Conservation (phyloP, 176 grass and related monocot species). For the Chloris gayana region DNA sequence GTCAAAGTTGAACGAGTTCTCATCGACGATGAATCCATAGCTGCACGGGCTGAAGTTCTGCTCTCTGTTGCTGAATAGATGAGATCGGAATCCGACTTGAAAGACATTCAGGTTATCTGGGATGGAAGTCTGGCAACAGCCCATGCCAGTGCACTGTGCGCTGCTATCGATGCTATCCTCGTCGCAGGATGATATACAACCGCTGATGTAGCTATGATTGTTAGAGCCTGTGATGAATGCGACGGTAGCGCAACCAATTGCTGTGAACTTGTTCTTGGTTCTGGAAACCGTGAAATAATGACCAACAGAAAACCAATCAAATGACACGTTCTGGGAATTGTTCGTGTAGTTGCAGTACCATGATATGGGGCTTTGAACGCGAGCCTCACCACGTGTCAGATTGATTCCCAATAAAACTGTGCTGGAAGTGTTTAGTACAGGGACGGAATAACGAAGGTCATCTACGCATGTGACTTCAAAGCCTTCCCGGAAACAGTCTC, state of each 20-base stretch:
- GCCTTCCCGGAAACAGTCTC: constrained; percentile 24
- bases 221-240: neutral
- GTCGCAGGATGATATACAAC: neutral
- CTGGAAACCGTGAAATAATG: neutral
- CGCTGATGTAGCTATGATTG: neutral
- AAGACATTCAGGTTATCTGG: neutral
- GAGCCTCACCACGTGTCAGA: neutral
- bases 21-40: constrained; percentile 4
- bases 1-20: neutral
- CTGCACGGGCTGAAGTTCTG: constrained; percentile 25
- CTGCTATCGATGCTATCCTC: neutral
- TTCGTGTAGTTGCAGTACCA: neutral
- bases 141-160: constrained; percentile 3
- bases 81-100: neutral
- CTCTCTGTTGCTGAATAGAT: too few species aligned
- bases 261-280: constrained; percentile 22
- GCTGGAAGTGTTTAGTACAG: neutral
- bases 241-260: neutral
- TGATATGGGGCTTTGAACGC: neutral
- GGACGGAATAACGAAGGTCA: neutral
- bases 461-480: constrained; percentile 26
- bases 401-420: neutral
- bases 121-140: neutral
- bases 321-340: neutral
- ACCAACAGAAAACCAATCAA: neutral